phyloP scores from a whole-genome alignment of 2,329 filamentous ascomycete species.

The Didymella exigua region DNA sequence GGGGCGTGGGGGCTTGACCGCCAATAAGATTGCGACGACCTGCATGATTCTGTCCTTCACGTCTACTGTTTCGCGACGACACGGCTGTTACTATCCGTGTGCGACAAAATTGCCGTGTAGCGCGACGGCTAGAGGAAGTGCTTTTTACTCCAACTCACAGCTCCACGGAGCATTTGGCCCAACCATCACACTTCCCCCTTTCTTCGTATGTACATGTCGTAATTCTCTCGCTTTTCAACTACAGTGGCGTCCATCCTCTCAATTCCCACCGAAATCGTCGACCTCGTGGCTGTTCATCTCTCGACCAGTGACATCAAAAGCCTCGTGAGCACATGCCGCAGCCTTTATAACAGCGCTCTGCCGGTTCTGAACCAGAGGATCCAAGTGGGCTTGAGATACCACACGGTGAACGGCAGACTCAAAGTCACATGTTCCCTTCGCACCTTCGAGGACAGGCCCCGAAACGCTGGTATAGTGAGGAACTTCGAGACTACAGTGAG shows the following conservation, averaged over 20 bases:
- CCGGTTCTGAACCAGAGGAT: neutral
- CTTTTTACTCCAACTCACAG: neutral
- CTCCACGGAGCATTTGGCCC: too few relatives aligned
- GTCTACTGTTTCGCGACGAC: neutral
- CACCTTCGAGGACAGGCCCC: neutral
- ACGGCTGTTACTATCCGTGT: neutral
- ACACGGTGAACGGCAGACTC: neutral
- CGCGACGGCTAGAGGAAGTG: neutral
- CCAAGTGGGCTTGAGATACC: neutral
- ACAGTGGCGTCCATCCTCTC: neutral
- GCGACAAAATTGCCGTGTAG: neutral
- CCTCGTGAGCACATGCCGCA: neutral
- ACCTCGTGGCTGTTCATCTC: neutral
- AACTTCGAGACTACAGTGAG: neutral
- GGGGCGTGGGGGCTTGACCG: constrained; percentile 14
- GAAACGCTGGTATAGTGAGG: neutral
- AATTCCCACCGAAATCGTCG: neutral
- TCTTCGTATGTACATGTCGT: neutral
- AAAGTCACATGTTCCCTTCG: neutral
- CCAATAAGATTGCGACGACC: constrained; percentile 7
- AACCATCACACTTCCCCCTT: too few relatives aligned
- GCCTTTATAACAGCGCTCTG: neutral
- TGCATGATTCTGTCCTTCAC: neutral
- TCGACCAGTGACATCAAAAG: neutral
- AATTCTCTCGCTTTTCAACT: neutral